A percentile compares a stretch with the other conserved stretches of the same genome.
Evolutionary conservation across 2,329 filamentous ascomycete species (phyloP).

Genomic region (Scolecobasidium constrictum): DNA sequence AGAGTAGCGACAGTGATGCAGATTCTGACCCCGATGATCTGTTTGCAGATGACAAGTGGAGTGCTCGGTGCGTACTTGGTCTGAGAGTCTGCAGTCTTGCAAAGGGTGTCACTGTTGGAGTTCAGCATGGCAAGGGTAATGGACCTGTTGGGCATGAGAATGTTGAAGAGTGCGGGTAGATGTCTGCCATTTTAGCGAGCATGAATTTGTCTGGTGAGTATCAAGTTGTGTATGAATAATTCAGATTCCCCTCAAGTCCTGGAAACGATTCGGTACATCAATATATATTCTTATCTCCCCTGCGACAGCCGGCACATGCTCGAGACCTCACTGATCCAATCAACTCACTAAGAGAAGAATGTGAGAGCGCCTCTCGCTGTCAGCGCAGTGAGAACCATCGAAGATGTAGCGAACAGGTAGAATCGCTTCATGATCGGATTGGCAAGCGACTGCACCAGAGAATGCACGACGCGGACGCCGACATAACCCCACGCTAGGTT

Average conservation of each 20-base stretch:
- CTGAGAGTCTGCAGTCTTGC: constrained; percentile 35
- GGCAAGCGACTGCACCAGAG: constrained; percentile 25
- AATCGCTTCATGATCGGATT: constrained; percentile 29
- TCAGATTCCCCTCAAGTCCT: no score
- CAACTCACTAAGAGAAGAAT: background rate
- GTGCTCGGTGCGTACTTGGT: constrained; percentile 37
- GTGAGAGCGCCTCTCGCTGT: constrained; percentile 14
- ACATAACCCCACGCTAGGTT: constrained; percentile 33
- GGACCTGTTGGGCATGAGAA: constrained; percentile 3
- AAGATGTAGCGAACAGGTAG: constrained; percentile 21
- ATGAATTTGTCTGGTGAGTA: no score
- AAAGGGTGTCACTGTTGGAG: constrained; percentile 27
- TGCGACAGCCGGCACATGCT: no score
- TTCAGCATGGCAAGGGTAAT: constrained; percentile 19
- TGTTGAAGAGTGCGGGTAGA: constrained; percentile 2
- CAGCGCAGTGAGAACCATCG: constrained; percentile 20
- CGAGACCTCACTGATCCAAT: no score
- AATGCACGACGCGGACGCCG: constrained; percentile 28
- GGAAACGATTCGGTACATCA: no score
- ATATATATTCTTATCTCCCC: no score
- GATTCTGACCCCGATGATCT: constrained; percentile 11
- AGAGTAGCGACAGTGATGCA: constrained; percentile 3
- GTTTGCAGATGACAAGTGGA: constrained; percentile 28
- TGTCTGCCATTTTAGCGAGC: background rate
- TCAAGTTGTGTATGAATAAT: no score